Evolutionary conservation across 164 flowering plant species (phyloP).

Genomic region (Vitis rupestris): DNA sequence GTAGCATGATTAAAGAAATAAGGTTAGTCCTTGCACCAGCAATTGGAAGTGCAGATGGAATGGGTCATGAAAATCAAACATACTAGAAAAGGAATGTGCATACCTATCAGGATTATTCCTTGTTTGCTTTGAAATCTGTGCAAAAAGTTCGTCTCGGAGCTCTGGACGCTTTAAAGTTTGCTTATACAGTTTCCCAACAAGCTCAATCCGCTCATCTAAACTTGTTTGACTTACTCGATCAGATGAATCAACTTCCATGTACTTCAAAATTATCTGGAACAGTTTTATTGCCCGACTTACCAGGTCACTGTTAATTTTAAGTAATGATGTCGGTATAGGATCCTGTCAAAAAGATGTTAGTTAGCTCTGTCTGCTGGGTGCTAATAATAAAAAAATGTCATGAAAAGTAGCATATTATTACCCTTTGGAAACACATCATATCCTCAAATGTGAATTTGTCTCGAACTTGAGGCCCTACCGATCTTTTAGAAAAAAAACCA

Average conservation of each 20-base stretch:
- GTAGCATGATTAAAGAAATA: slow-evolving; percentile 5
- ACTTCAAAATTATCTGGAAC: slow-evolving; percentile 86
- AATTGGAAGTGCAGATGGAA: background rate
- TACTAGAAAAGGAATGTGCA: background rate
- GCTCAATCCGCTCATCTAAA: slow-evolving; percentile 83
- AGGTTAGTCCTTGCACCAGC: background rate
- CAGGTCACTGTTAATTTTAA: slow-evolving; percentile 77
- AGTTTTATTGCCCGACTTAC: slow-evolving; percentile 77
- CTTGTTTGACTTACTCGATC: slow-evolving; percentile 61
- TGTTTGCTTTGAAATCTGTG: slow-evolving; percentile 92
- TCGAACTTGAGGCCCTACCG: slow-evolving; percentile 69
- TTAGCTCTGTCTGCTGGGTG: slow-evolving; percentile 9
- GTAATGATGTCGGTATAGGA: slow-evolving; percentile 91
- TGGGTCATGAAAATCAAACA: background rate
- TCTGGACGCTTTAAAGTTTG: slow-evolving; percentile 91
- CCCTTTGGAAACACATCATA: slow-evolving; percentile 99
- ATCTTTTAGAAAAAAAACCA: slow-evolving; percentile 84
- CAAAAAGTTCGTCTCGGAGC: slow-evolving; percentile 95
- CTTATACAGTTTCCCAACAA: slow-evolving; percentile 85
- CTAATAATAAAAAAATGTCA: background rate
- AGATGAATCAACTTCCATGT: slow-evolving; percentile 86
- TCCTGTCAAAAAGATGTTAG: slow-evolving; percentile 50
- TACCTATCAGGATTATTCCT: slow-evolving; percentile 88
- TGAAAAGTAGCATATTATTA: slow-evolving; percentile 18
- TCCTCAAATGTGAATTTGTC: slow-evolving; percentile 92